Conservation (phyloP, 2,329 filamentous ascomycete species). For the Microsporum audouinii region DNA sequence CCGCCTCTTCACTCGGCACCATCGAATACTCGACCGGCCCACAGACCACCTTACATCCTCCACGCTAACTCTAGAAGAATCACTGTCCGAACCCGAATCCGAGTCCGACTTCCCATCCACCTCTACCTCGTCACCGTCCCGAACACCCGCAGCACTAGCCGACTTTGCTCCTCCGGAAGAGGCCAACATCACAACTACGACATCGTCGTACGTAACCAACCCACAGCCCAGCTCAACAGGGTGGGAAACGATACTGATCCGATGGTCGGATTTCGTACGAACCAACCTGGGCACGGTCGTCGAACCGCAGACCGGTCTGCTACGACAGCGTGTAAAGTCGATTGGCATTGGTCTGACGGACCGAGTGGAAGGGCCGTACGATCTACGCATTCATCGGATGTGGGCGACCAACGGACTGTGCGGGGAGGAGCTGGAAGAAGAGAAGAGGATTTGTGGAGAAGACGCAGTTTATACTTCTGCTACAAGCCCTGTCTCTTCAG, state of each 20-base stretch:
- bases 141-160: constrained; percentile 27
- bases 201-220: constrained; percentile 22
- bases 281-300: constrained; percentile 88
- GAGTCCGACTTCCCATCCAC: constrained; percentile 4
- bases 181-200: constrained; percentile 12
- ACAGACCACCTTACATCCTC: constrained; percentile 10
- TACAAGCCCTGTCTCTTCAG: not conserved
- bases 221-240: constrained; percentile 45
- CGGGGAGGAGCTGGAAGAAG: constrained; percentile 31
- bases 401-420: constrained; percentile 75
- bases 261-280: constrained; percentile 84
- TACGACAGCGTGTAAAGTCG: constrained; percentile 73
- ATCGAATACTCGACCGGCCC: constrained; percentile 20
- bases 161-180: constrained; percentile 29
- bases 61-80: constrained; percentile 15
- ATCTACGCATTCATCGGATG: constrained; percentile 70
- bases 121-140: constrained; percentile 6
- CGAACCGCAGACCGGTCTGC: constrained; percentile 82
- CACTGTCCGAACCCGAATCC: not conserved
- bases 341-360: constrained; percentile 85
- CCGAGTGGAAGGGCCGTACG: constrained; percentile 75
- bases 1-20: constrained; percentile 51
- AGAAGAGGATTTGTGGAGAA: constrained; percentile 30
- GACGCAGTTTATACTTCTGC: constrained; percentile 28
- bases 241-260: constrained; percentile 92